Percentiles rank a stretch among this genome's conserved stretches.
phyloP scores from a whole-genome alignment of 139 green algal species.

The Yamagishiella unicocca region DNA sequence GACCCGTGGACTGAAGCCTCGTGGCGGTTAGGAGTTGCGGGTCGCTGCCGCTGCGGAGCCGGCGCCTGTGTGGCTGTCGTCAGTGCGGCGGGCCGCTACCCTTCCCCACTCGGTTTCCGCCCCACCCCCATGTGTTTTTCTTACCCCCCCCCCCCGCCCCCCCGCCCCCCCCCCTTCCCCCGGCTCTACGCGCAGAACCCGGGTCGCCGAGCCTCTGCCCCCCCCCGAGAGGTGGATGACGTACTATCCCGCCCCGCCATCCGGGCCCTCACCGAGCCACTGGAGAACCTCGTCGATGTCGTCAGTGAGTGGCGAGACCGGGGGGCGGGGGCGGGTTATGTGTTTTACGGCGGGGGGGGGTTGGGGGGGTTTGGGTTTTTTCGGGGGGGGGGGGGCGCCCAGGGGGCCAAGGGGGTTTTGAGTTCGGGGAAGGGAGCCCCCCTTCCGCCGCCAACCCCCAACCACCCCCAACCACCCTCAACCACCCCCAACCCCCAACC shows the following conservation, averaged over 20 bases:
- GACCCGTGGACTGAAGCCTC: too few relatives aligned
- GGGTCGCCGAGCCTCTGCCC: neutral
- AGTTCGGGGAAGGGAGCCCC: too few relatives aligned
- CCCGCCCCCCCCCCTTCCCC: too few relatives aligned
- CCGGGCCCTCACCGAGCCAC: neutral
- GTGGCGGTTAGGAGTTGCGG: neutral
- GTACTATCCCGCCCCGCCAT: neutral
- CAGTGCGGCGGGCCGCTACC: too few relatives aligned
- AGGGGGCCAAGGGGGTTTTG: neutral
- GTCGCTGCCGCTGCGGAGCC: neutral
- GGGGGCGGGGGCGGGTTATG: neutral
- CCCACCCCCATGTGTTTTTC: neutral
- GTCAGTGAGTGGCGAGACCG: slow-evolving; percentile 10
- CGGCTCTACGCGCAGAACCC: neutral
- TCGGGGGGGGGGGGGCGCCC: neutral
- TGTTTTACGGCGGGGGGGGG: too few relatives aligned
- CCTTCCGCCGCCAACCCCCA: neutral
- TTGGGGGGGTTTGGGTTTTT: neutral
- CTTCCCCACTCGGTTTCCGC: too few relatives aligned
- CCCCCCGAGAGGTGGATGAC: slow-evolving; percentile 24
- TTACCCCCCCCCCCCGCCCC: neutral
- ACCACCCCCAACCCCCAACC: neutral
- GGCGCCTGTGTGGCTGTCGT: too few relatives aligned
- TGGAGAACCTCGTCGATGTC: slow-evolving; percentile 29
- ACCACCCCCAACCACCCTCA: neutral